phyloP scores from a whole-genome alignment of 1,284 basidiomycete species.

The Rhodotorula sp. region DNA sequence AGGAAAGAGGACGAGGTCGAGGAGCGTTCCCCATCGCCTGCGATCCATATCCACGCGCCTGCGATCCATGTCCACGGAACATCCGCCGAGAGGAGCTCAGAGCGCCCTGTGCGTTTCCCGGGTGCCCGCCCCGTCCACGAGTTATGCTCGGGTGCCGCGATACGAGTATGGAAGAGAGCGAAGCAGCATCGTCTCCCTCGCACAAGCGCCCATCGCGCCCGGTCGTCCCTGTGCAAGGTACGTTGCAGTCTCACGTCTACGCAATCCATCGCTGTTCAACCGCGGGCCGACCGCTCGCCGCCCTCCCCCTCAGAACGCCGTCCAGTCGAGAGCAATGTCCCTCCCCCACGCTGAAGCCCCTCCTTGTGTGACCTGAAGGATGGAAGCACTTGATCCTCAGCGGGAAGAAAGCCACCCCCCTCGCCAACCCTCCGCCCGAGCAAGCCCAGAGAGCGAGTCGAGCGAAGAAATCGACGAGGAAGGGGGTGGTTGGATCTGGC shows the following conservation, averaged over 20 bases:
- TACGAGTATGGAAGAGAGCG: no score
- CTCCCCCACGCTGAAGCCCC: slow-evolving; percentile 20
- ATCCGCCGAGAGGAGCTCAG: no score
- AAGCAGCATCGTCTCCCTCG: no score
- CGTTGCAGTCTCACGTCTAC: neutral
- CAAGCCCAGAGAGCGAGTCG: neutral
- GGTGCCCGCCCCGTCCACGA: no score
- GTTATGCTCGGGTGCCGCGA: no score
- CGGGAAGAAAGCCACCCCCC: slow-evolving; percentile 2
- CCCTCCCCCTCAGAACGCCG: neutral
- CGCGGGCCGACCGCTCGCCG: neutral
- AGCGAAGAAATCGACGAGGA: no score
- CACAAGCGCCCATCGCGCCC: no score
- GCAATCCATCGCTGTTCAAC: neutral
- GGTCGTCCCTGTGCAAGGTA: neutral
- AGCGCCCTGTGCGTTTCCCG: no score
- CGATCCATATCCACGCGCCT: no score
- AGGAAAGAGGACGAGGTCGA: no score
- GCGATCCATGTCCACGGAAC: no score
- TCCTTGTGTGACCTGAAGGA: slow-evolving; percentile 10
- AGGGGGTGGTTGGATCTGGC: slow-evolving; percentile 5
- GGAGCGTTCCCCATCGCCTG: no score
- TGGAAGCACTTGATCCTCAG: slow-evolving; percentile 12
- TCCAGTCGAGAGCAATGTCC: neutral
- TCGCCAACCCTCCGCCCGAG: neutral